Evolutionary conservation across 345 rosid species (phyloP), one percentile per base, ranked within the genome.

Genomic region (Ricinus communis): DNA sequence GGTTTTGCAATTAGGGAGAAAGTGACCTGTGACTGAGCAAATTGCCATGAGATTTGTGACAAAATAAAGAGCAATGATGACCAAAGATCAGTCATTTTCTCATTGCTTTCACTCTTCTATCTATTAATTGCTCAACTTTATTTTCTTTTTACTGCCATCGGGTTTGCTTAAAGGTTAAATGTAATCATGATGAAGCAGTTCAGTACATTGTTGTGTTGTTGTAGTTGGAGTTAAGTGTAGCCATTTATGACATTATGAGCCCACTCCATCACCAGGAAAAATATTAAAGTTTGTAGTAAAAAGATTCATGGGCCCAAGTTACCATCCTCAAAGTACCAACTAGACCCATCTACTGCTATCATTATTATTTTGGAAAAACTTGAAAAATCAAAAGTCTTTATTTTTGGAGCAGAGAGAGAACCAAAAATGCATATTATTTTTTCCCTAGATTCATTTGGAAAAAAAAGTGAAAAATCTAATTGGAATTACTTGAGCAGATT

Each of bases 41-140:
- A 8, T 21, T 66, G 53, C 24, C 49, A 41, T 52, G 16, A 55
- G 41, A 56, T 55, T 68, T 68, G 40, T 16, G 27, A 55, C 53
- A 9, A 43, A 68, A 40, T 24, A 68, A 13, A 45, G 25, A 55
- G 52, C 19, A 45, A 31, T 53, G 49, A 67, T 53, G 24, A 1
- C 30, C n/a, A 13, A 8, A 7, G 52, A 4, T 31, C 13, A 30
- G 70, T 36, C 70, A 66, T 33, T 51, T 66, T 53, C 59, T 51
- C 40, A 30, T 28, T 33, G 41, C 62, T 30, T 57, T 56, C 27
- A 13, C 36, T 57, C 40, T 3, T n/a, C 13, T 27, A 24, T 56
- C 25, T 22, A 13, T 25, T 55, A 25, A 24, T 41, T 66, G 70
- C 46, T 61, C 4, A 38, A 38, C 9, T 38, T 38, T 38, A 38